Base-by-base conservation (phyloP, 2,329 filamentous ascomycete genomes). In the Cadophora sp. region DNA sequence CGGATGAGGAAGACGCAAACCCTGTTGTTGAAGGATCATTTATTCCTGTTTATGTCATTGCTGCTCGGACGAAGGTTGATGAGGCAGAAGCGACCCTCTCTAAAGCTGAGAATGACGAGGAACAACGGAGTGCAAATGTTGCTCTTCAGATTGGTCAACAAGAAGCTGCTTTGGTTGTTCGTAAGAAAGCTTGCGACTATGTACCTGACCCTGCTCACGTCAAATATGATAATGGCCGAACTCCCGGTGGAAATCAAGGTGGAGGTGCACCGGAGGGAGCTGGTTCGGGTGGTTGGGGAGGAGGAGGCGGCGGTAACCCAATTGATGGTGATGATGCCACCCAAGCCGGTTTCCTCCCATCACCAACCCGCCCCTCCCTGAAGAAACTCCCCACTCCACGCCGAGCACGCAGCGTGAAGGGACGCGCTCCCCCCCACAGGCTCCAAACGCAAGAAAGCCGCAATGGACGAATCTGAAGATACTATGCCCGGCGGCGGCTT, bases 371-470 rank as follows among this genome's bases (percentile, higher is more conserved):
- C 8, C 41, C 20, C 33, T 63, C 61, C 22, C 16, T 30, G 22
- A 59, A 55, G 22, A 59, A 66, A 56, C 20, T 27, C 13, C 36
- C 50, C 20, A 58, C 47, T 14, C 50, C 39, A 11, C 63, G 55
- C 22, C 45, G 39, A 27, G 30, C 58, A 24, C 56, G 56, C 18
- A 58, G 51, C 9, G 51, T 47, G 0, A 20, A 45, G 22, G 45
- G 18, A 16, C 36, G 48, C 22, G 50, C 63, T 18, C 48, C 63
- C 2, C 2, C 36, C 63, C 2, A 65, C 50, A 43, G 53, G 33
- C 9, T 27, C 20, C 51, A 65, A 65, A 18, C 63, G 63, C 43
- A 65, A 65, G 33, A 65, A 60, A 36, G 41, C 39, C 22, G 11
- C 58, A 9, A 48, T 60, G 58, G 58, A 60, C 8, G 58, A 60